Evolutionary conservation across 176 grass and related monocot species (phyloP).

Genomic region (Pontederia paniculata): DNA sequence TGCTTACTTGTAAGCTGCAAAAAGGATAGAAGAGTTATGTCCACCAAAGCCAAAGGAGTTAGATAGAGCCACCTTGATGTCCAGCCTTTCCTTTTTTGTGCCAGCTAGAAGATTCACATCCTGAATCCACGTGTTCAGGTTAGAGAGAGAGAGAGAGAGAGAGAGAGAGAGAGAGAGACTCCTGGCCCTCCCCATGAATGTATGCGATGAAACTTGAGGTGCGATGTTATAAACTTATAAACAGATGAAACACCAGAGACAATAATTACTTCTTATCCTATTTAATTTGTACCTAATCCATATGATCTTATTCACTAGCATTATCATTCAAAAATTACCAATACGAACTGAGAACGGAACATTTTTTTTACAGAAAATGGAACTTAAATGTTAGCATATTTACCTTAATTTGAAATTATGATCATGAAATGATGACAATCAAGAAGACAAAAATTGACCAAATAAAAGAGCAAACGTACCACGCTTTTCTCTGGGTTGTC

Average conservation of each 20-base stretch:
- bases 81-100: constrained; percentile 69
- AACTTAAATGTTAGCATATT: constrained; percentile 6
- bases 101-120: constrained; percentile 55
- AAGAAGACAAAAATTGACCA: constrained; percentile 1
- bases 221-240: too few relatives aligned
- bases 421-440: too few relatives aligned
- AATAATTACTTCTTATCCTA: too few relatives aligned
- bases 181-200: background rate
- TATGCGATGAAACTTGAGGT: too few relatives aligned
- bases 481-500: constrained; percentile 82
- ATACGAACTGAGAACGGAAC: too few relatives aligned
- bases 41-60: constrained; percentile 99
- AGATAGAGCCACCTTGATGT: constrained; percentile 80
- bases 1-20: constrained; percentile 57
- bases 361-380: background rate
- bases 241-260: too few relatives aligned
- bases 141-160: background rate
- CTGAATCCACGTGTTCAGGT: constrained; percentile 26
- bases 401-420: too few relatives aligned
- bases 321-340: too few relatives aligned
- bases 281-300: too few relatives aligned
- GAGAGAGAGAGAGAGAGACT: background rate
- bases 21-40: constrained; percentile 93
- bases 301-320: too few relatives aligned
- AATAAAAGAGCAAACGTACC: constrained; percentile 36